Base-by-base conservation (phyloP, 257 asterid species). In the Solanum rostratum region DNA sequence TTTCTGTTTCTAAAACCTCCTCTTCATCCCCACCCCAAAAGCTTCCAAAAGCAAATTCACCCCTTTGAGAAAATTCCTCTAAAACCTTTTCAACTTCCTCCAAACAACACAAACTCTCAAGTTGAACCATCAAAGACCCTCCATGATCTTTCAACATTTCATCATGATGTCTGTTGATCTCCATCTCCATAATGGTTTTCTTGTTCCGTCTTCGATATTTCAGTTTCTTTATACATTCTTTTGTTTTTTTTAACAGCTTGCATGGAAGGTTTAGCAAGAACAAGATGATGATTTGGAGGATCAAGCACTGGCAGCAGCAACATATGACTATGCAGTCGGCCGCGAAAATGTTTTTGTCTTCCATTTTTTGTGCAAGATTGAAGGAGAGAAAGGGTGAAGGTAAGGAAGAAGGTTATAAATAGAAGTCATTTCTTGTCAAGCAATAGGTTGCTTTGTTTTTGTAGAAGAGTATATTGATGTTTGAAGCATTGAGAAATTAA, bases 291-390 rank as follows among this genome's bases (percentile, higher is more conserved):
- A 95, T 83, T 83, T 95, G 95, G 84, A 95, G 90, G 84, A 95
- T 85, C 93, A 95, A 85, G 89, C 97, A 94, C 69, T 93, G 93
- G 80, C 98, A 95, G 89, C 99, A 95, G 71, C 99, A 95, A 27
- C 91, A 91, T 62, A 95, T 49, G 85, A 95, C 98, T 65, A 94
- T 85, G 89, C 99, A 94, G 59, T 95, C 99, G 12, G 97, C 98
- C 19, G 95, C 98, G 41, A 90, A 84, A 71, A 86, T 84, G 88
- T 91, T 93, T 22, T 79, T 76, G 84, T 95, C 98, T 80, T 90
- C 95, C 98, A 94, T 95, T 79, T 81, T 80, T 22, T 85, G 46
- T 29, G 78, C 29, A 54, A 76, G 62, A 84, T 22, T 69, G 85
- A 43, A 50, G 53, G 30, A 52, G 43, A 19, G 52, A 30, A 49